These are phyloP conservation scores for Xylaria sp. DNA, from an alignment of 2,329 filamentous ascomycete species.

Conservation along the genomic window DNA sequence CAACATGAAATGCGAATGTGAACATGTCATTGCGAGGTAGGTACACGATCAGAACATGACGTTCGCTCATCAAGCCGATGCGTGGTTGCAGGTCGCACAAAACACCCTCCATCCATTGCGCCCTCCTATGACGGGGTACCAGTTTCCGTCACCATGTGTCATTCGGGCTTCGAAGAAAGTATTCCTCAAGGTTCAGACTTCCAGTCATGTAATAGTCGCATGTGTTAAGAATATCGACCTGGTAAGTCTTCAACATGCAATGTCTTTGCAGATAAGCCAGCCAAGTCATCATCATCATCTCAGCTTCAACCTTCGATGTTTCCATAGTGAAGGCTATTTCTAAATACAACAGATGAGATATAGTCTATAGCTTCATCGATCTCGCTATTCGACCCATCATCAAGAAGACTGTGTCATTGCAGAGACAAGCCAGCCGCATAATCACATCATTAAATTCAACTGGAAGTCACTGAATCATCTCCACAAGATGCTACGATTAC, in stretches of 20 bases:
- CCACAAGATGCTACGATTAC: conserved; percentile 54
- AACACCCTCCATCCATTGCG: background rate
- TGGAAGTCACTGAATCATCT: background rate
- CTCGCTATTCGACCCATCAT: background rate
- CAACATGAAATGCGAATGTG: conserved; percentile 6
- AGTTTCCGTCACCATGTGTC: background rate
- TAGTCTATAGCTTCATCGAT: conserved; percentile 2
- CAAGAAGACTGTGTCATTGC: too few relatives aligned
- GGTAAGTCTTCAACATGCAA: background rate
- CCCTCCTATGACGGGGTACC: background rate
- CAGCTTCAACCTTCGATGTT: background rate
- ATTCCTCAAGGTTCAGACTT: conserved; percentile 3
- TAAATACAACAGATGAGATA: conserved; percentile 5
- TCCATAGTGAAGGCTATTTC: background rate
- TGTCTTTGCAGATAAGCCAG: background rate
- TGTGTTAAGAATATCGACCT: background rate
- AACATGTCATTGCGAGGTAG: background rate
- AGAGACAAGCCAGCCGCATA: too few relatives aligned
- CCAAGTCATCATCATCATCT: background rate
- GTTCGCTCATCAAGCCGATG: background rate
- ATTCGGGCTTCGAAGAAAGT: background rate
- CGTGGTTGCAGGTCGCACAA: background rate
- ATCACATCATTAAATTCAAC: background rate
- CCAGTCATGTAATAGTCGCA: conserved; percentile 1
- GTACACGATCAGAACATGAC: background rate